Evolutionary conservation across 2,329 filamentous ascomycete species (phyloP).

Genomic region (Allantophomopsis cytisporea): DNA sequence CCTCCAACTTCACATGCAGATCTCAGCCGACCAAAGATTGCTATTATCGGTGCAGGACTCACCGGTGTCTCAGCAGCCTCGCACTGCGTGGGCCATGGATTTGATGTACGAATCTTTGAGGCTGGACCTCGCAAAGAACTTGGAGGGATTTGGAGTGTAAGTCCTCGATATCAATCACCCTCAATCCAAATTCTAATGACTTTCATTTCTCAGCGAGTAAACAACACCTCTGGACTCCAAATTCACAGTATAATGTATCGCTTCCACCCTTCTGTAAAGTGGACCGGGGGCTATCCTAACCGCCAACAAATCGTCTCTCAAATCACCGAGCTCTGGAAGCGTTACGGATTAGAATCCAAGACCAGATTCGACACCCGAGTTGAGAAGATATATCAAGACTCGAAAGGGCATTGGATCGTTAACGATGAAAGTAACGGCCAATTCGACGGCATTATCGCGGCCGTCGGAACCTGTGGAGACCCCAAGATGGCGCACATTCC

Average conservation of each 20-base stretch:
- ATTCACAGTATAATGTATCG: conserved; percentile 82
- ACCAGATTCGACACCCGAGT: conserved; percentile 63
- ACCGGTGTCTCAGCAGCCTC: conserved; percentile 67
- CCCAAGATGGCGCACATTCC: conserved; percentile 59
- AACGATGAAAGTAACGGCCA: conserved; percentile 56
- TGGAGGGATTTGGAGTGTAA: conserved; percentile 70
- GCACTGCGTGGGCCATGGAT: conserved; percentile 76
- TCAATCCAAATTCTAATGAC: background rate
- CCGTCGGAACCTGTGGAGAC: conserved; percentile 70
- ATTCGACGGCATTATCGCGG: conserved; percentile 69
- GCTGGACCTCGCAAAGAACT: conserved; percentile 49
- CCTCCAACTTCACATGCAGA: conserved; percentile 46
- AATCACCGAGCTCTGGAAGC: conserved; percentile 59
- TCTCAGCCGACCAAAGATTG: conserved; percentile 50
- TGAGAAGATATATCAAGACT: conserved; percentile 54
- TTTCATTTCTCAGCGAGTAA: conserved; percentile 43
- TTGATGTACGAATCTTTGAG: conserved; percentile 72
- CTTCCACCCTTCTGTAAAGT: conserved; percentile 70
- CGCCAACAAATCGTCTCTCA: conserved; percentile 63
- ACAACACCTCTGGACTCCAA: conserved; percentile 70
- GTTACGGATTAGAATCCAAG: conserved; percentile 55
- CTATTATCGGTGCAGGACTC: conserved; percentile 58
- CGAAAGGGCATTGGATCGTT: conserved; percentile 61
- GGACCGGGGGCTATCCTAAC: conserved; percentile 64
- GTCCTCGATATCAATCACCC: conserved; percentile 12